Base-by-base conservation (phyloP, 2,329 filamentous ascomycete species). In the Chaetomiaceae sp. region DNA sequence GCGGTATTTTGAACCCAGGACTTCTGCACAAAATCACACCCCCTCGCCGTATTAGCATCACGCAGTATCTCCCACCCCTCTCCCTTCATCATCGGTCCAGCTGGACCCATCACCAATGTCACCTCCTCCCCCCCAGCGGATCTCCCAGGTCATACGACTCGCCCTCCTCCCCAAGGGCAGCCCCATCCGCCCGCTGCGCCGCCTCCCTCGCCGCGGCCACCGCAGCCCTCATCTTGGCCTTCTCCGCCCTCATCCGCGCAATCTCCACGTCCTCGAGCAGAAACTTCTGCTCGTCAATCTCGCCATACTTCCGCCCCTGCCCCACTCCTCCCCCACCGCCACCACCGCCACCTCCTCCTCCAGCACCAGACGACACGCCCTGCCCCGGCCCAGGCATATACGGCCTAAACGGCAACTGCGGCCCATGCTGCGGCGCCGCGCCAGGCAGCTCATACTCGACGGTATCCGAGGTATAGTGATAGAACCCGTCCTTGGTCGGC, bases 241-340 rank as follows among this genome's bases (percentile, higher is more conserved):
- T 58, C 30, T 55, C 50, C 30, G 36, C 51, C 38, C 44, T 49
- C 40, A 58, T 11, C 33, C 47, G 48, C 32, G 33, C n/a, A 26
- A 61, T 51, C 35, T 60, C 58, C 11, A 45, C 51, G 38, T 59
- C 55, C 15, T 45, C 38, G 42, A 60, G 33, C 48, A 61, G 45
- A n/a, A 61, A 56, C 42, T 61, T 61, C 22, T 60, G 57, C 48
- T 61, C 58, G 14, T 57, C 53, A 29, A 59, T 52, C 34, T 57
- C 56, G 34, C 54, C 35, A 30, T 46, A 36, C 29, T 44, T 42
- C 1, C 24, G 2, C 18, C 24, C 15, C n/a, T n/a, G n/a, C n/a
- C n/a, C n/a, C n/a, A n/a, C n/a, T n/a, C n/a, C n/a, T n/a, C n/a
- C n/a, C n/a, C n/a, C n/a, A n/a, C n/a, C n/a, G 11, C 24, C 11